These are phyloP conservation scores for Camillea tinctor DNA, from an alignment of 2,329 filamentous ascomycete genomes.

Conservation along the genomic window DNA sequence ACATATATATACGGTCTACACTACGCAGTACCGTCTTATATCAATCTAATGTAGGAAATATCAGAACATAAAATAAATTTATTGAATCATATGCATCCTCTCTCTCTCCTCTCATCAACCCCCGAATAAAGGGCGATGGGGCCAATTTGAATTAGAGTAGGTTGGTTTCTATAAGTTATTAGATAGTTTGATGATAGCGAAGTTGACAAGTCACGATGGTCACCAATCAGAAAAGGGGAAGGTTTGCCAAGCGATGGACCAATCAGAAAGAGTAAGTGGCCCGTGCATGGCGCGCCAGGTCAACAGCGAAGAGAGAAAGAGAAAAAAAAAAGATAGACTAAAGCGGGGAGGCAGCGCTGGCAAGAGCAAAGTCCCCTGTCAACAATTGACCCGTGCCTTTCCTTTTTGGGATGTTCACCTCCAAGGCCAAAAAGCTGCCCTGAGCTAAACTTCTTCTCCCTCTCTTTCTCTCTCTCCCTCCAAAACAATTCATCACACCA, in stretches of 20 bases:
- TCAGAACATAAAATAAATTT: too few species aligned
- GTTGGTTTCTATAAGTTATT: neutral
- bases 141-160: too few species aligned
- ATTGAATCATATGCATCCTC: too few species aligned
- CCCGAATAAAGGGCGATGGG: too few species aligned
- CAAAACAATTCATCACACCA: constrained; percentile 6
- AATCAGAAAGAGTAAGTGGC: neutral
- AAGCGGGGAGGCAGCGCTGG: constrained; percentile 10
- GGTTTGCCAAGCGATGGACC: neutral
- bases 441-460: constrained; percentile 9
- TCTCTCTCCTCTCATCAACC: too few species aligned
- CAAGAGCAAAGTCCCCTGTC: constrained; percentile 5
- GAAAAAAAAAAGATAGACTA: too few species aligned
- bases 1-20: too few species aligned
- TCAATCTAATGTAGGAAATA: too few species aligned
- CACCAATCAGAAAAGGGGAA: neutral
- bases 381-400: constrained; percentile 18
- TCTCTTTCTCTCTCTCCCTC: constrained; percentile 7
- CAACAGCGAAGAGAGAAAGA: constrained; percentile 1
- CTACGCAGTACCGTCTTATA: too few species aligned
- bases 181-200: neutral
- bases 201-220: neutral
- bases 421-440: constrained; percentile 14
- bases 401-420: constrained; percentile 14
- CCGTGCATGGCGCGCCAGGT: constrained; percentile 12